Evolutionary conservation across 371 early-diverging fungal genomes (phyloP), one percentile per base, ranked within the genome.

Genomic region (Actinomortierella ambigua): DNA sequence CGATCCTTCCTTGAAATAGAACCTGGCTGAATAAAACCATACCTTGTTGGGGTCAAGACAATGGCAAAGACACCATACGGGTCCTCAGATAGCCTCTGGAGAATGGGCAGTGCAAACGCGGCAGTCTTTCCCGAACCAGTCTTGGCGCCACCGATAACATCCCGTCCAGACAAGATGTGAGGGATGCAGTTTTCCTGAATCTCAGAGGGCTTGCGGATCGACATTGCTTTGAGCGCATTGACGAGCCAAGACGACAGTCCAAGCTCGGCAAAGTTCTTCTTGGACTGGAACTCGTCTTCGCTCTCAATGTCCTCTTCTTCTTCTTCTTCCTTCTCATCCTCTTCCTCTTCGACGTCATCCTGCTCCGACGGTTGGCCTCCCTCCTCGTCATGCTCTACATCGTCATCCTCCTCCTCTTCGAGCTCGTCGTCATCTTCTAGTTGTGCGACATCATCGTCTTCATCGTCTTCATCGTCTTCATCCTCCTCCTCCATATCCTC

Each of bases 111-210:
- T 2, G 99, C 96, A 85, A 99, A 99, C 0, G 99, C 98, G 9
- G 99, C 95, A 0, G 99, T 99, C 81, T 99, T 99, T 65, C 99
- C 99, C 1, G 93, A 91, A 58, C 99, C 99, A 0, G 99, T 99
- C 63, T 95, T 93, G 29, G 99, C 99, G 14, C 95, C 92, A 44
- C 98, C 99, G 63, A 99, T 94, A 7, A 97, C 88, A 76, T 98
- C 95, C 58, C 83, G 80, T 0, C 96, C 88, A 18, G 79, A 79
- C 23, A 96, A 76, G 27, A 93, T 85, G 49, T 88, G 79, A 1
- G 88, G 90, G 53, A 97, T 91, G 60, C 94, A 94, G 15, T 89
- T 91, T 26, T 83, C 78, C 76, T 99, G 99, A 69, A 99, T 98
- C 76, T 95, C 99, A 9, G 97, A 97, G 8, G 99, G 99, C 50